Conservation (phyloP, 805 yeast species). For the Sungouiella blattae region DNA sequence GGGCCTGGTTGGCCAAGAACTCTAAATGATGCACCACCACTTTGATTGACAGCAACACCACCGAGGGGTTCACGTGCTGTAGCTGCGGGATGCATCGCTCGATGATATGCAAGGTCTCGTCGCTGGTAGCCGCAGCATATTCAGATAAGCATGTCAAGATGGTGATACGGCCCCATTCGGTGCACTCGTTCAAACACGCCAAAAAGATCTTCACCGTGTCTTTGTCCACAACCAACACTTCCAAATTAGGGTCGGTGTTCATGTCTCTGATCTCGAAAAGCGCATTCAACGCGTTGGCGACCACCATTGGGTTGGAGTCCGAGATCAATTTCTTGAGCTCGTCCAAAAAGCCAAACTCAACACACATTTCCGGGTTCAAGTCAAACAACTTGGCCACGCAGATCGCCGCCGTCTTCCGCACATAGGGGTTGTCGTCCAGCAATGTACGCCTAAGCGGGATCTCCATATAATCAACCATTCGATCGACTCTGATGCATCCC, state of each 20-base stretch:
- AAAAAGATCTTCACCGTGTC: constrained; percentile 59
- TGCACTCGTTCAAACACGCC: constrained; percentile 89
- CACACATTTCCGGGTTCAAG: constrained; percentile 71
- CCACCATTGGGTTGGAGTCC: constrained; percentile 95
- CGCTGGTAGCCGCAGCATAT: constrained; percentile 50
- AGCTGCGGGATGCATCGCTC: constrained; percentile 91
- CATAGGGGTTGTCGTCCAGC: constrained; percentile 93
- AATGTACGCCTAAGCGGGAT: constrained; percentile 83
- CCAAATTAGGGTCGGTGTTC: constrained; percentile 46
- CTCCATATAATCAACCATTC: constrained; percentile 92
- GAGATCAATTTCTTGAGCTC: constrained; percentile 63
- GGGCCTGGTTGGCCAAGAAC: constrained; percentile 33
- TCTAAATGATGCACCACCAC: constrained; percentile 70
- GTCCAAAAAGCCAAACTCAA: constrained; percentile 82
- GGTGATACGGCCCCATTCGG: constrained; percentile 98
- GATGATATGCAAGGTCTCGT: constrained; percentile 79
- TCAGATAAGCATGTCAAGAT: constrained; percentile 79
- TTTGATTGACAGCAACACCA: constrained; percentile 81
- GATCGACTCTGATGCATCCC: constrained; percentile 97
- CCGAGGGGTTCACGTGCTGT: constrained; percentile 96
- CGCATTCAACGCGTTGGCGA: constrained; percentile 88
- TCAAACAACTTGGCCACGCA: constrained; percentile 96
- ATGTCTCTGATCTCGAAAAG: constrained; percentile 76
- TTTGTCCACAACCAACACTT: constrained; percentile 35
- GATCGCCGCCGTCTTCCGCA: constrained; percentile 94